Percentiles rank a stretch among this genome's conserved stretches.
These are phyloP conservation scores for Coemansia sp. DNA, from an alignment of 192 early-diverging fungal species.

Conservation along the genomic window DNA sequence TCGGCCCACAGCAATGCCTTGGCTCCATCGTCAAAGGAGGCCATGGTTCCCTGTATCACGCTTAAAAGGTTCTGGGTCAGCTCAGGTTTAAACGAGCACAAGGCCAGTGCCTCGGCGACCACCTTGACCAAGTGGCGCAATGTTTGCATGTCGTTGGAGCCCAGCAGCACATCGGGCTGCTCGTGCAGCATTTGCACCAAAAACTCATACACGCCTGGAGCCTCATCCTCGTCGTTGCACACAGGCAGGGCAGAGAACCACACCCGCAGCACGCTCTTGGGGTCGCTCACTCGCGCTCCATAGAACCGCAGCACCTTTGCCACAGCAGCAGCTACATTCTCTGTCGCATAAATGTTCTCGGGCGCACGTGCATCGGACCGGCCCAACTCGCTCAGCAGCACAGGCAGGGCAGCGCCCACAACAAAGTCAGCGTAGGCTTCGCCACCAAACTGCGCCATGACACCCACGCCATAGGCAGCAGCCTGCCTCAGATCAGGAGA, in stretches of 20 bases:
- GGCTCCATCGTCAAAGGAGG: conserved; percentile 30
- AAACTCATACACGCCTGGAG: conserved; percentile 71
- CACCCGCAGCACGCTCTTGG: conserved; percentile 58
- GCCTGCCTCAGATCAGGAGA: conserved; percentile 85
- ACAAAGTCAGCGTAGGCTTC: conserved; percentile 73
- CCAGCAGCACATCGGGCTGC: conserved; percentile 42
- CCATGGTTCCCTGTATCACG: conserved; percentile 24
- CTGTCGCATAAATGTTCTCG: conserved; percentile 84
- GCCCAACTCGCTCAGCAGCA: conserved; percentile 72
- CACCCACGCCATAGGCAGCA: conserved; percentile 89
- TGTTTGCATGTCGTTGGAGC: conserved; percentile 12
- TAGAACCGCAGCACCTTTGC: conserved; percentile 82
- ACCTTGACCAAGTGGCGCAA: conserved; percentile 44
- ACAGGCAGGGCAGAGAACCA: conserved; percentile 87
- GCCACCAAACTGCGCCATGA: conserved; percentile 89
- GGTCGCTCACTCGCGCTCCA: conserved; percentile 57
- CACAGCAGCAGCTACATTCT: conserved; percentile 90
- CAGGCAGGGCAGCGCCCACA: conserved; percentile 64
- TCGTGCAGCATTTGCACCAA: conserved; percentile 65
- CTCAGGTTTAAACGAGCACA: conserved; percentile 22
- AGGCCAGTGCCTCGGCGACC: conserved; percentile 31
- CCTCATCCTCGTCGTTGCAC: conserved; percentile 86
- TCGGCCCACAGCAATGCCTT: conserved; percentile 37
- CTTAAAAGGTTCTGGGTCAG: conserved; percentile 33
- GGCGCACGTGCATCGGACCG: conserved; percentile 61